phyloP scores from a whole-genome alignment of 2,329 filamentous ascomycete species.

The Sarocladium oryzae region DNA sequence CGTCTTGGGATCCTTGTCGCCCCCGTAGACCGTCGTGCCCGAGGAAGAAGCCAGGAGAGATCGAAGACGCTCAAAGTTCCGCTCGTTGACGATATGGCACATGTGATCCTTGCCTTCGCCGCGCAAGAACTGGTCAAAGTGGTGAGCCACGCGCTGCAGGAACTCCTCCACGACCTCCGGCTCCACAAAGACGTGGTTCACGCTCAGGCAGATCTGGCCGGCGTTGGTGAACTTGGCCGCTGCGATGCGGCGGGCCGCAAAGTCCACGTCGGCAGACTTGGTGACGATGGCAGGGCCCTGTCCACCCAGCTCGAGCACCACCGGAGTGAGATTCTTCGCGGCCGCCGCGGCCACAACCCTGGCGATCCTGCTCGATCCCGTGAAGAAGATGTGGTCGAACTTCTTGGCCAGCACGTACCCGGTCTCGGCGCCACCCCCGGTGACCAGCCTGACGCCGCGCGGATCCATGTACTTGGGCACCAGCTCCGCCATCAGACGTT shows the following conservation, averaged over 20 bases:
- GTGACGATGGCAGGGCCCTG: slow-evolving; percentile 37
- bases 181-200: slow-evolving; percentile 26
- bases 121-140: slow-evolving; percentile 20
- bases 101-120: slow-evolving; percentile 15
- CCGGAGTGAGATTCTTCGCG: slow-evolving; percentile 37
- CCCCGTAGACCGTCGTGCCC: slow-evolving; percentile 26
- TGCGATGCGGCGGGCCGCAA: slow-evolving; percentile 36
- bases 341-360: slow-evolving; percentile 32
- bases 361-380: slow-evolving; percentile 31
- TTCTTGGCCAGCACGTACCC: slow-evolving; percentile 27
- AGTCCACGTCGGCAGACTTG: slow-evolving; percentile 31
- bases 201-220: slow-evolving; percentile 21
- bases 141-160: slow-evolving; percentile 42
- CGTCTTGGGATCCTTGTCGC: slow-evolving; percentile 22
- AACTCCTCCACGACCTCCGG: slow-evolving; percentile 30
- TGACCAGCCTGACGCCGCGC: slow-evolving; percentile 26
- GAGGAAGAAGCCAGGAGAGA: no score
- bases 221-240: slow-evolving; percentile 35
- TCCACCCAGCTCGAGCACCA: slow-evolving; percentile 38
- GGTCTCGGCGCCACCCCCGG: slow-evolving; percentile 31
- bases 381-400: slow-evolving; percentile 41
- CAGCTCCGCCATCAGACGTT: slow-evolving; percentile 31
- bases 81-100: slow-evolving; percentile 33
- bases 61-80: slow-evolving; percentile 36
- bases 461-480: slow-evolving; percentile 35